These are phyloP conservation scores for Monoraphidium neglectum DNA, from an alignment of 139 green algal species.

Conservation along the genomic window DNA sequence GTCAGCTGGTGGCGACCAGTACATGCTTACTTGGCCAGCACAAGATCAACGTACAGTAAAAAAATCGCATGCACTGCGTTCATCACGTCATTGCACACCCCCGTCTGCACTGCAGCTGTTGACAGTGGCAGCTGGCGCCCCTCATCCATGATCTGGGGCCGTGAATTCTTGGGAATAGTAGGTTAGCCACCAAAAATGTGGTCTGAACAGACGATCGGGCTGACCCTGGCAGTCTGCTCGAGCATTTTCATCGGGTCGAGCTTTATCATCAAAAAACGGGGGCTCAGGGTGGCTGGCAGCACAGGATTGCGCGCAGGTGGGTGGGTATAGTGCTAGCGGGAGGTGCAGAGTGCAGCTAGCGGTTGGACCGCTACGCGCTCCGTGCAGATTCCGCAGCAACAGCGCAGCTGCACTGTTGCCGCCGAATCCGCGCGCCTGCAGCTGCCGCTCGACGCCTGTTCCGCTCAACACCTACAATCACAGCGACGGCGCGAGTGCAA, in stretches of 20 bases:
- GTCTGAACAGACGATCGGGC: constrained; percentile 71
- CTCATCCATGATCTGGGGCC: too few species aligned
- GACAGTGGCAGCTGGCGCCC: too few species aligned
- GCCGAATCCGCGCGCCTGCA: neutral
- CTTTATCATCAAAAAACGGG: constrained; percentile 99
- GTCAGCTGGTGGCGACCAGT: too few species aligned
- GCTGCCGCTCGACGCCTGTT: neutral
- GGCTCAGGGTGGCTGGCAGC: constrained; percentile 75
- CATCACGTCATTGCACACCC: too few species aligned
- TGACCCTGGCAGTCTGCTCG: constrained; percentile 83
- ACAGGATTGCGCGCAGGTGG: constrained; percentile 81
- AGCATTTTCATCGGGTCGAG: constrained; percentile 93
- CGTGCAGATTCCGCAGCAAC: too few species aligned
- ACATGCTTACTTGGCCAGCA: too few species aligned
- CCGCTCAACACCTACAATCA: too few species aligned
- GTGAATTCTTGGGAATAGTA: too few species aligned
- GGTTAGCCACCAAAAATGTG: constrained; percentile 9
- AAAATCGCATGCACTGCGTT: too few species aligned
- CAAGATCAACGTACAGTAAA: too few species aligned
- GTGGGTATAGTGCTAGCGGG: neutral
- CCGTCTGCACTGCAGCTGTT: too few species aligned
- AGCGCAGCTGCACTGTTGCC: neutral
- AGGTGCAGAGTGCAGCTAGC: neutral
- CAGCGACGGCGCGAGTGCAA: too few species aligned
- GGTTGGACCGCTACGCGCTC: neutral